Evolutionary conservation across 1,284 basidiomycete genomes (phyloP), one percentile per base, ranked within the genome.

Genomic region (Fomitiporia mediterranea): DNA sequence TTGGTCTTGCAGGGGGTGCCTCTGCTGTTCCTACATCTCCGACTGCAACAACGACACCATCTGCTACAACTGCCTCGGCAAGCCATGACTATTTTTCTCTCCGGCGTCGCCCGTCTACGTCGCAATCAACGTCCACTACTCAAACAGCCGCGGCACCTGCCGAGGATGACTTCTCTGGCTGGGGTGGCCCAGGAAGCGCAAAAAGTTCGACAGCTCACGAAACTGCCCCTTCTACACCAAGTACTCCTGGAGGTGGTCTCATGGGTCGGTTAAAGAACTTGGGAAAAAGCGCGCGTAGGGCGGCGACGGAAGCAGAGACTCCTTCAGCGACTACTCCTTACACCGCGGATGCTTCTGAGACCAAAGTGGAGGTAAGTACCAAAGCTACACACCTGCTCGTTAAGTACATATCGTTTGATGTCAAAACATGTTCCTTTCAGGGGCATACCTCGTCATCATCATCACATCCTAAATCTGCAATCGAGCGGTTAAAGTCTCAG

Each of bases 201-300:
- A 58, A 51, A 28, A 27, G 40, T 34, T 21, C 39, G 13, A 39
- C 57, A 17, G 51, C 62, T 21, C 68, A 71, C n/a, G 46, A 64
- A 4, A 55, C 66, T 19, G 72, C 72, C 1, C 67, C 73, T 6
- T 67, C 71, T 46, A 78, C 76, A 13, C 79, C 82, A 2, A 50
- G 48, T 74, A 72, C 53, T 0, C 46, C 46, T 15, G 72, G 71
- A 15, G 73, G 81, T 35, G 80, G 84, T 2, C 72, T 92, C 48
- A 93, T 93, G 81, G 88, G 90, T 2, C 79, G 85, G 56, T 71
- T 94, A 61, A 91, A 86, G 70, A 85, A 73, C 57, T 82, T 93
- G 57, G 89, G 88, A 6, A 85, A 83, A 66, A 77, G 74, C 55
- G 63, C 70, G 15, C 78, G 75, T 62, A 81, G 81, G 66, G 76